phyloP scores from a whole-genome alignment of 2,329 filamentous ascomycete genomes.

The Pseudogymnoascus sp. region DNA sequence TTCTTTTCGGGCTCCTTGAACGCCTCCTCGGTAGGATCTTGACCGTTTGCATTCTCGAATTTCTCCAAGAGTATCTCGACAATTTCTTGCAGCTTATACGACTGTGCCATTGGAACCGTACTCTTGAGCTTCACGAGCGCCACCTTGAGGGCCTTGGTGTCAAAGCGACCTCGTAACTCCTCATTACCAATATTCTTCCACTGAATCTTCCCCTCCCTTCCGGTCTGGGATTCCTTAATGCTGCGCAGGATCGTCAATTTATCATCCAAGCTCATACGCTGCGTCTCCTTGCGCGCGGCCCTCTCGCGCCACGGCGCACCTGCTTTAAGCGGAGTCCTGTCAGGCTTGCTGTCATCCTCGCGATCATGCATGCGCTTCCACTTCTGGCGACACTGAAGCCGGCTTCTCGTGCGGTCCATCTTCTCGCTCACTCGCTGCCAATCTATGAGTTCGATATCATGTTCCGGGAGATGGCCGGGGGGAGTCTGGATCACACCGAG shows the following conservation, averaged over 20 bases:
- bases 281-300: slow-evolving; percentile 36
- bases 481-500: slow-evolving; percentile 24
- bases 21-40: slow-evolving; percentile 3
- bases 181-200: slow-evolving; percentile 41
- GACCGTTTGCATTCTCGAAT: slow-evolving; percentile 14
- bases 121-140: slow-evolving; percentile 25
- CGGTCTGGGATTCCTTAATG: slow-evolving; percentile 36
- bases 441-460: slow-evolving; percentile 39
- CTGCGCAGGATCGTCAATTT: slow-evolving; percentile 38
- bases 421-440: slow-evolving; percentile 57
- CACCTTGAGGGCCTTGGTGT: slow-evolving; percentile 22
- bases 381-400: slow-evolving; percentile 61
- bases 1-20: not conserved
- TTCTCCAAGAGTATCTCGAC: slow-evolving; percentile 20
- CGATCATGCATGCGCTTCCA: slow-evolving; percentile 47
- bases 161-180: slow-evolving; percentile 34
- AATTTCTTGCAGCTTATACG: slow-evolving; percentile 26
- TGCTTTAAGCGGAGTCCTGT: slow-evolving; percentile 12
- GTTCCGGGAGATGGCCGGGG: slow-evolving; percentile 26
- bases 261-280: slow-evolving; percentile 37
- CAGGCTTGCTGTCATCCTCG: slow-evolving; percentile 19
- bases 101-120: slow-evolving; percentile 21
- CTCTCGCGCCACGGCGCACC: slow-evolving; percentile 36
- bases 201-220: slow-evolving; percentile 40
- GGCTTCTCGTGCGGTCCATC: slow-evolving; percentile 54